Base-by-base conservation (phyloP, 257 asterid genomes). In the Solanum lignicaule region DNA sequence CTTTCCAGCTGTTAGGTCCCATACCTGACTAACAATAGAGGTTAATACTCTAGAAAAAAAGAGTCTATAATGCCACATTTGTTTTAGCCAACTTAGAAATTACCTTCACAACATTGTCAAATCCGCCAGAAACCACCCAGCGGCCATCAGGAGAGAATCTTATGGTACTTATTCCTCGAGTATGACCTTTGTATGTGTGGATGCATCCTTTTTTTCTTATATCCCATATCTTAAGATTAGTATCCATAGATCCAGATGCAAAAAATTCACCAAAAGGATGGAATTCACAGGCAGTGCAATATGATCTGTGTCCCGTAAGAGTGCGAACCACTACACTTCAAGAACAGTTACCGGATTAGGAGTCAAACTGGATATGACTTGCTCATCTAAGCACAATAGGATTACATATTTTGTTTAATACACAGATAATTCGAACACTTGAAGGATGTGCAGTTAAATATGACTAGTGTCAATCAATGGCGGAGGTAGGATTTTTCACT, bases 1-100 rank as follows among this genome's bases (percentile, higher is more conserved):
- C 92, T 97, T 97, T 88, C 99, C 99, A 87, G 99, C 99, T 65
- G 99, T 97, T 89, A 97, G 94, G 94, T 97, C 99, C 99, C 99
- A 97, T 88, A 96, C 94, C 99, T 97, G 90, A 55, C 90, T 86
- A 72, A 89, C 48, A 88, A 65, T 87, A 87, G 86, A 69, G 83
- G 88, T 82, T 84, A 73, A 90, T n/a, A 20, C 39, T 89, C 83
- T 66, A 87, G 76, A 48, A 69, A 83, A 65, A 20, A 73, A 20
- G 43, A 48, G 69, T 48, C 68, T 27, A 20, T 20, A 82, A 31
- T 48, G 86, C 58, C 71, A 29, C 86, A 82, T 36, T 43, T 62
- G 23, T 74, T 55, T 85, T 66, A 66, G 73, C 62, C 74, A 84
- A 87, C 75, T 85, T 68, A 58, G 60, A 86, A 52, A 87, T 79